Base-by-base conservation (phyloP, 2,329 filamentous ascomycete genomes). In the Paecilomyces dactylethromorphus region DNA sequence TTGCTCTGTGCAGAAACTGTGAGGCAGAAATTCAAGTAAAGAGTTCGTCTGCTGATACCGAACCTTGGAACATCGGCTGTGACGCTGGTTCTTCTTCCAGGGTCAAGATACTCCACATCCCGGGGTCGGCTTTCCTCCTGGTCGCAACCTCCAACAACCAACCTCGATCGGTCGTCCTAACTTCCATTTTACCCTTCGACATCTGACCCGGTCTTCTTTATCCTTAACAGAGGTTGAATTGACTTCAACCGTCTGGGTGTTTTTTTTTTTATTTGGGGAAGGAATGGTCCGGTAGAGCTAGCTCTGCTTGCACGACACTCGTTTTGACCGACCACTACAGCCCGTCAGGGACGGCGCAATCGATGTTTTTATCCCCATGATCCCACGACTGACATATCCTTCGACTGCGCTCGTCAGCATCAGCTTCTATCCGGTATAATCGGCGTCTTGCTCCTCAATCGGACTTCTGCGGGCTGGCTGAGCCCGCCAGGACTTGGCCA, bases 401-500 rank as follows among this genome's bases (percentile, higher is more conserved):
- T 59, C 32, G 18, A 26, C 22, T 35, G 49, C 52, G 50, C 52
- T 39, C 31, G 55, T 50, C 53, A 26, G 45, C 55, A 24, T 53
- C 24, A 26, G 55, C 15, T 18, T 26, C 22, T 24, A 15, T 49
- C 54, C 13, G 29, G 24, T 53, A 22, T 31, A 45, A 52, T 55
- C 26, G 55, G 52, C 18, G 11, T 26, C 8, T 22, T 33, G 18
- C 26, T 29, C 39, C 13, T 51, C 45, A 7, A 33, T 39, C 24
- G 32, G 26, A 50, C 33, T 22, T 13, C 10, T n/a, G 49, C 49
- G 13, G 50, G 18, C 32, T 21, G 5, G 10, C 26, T 32, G 32
- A 32, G 35, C 31, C 45, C 26, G 64, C 66, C 62, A 63, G 63
- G 64, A 64, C 64, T 62, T 64, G 67, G 71, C 71, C 79, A 86